phyloP scores from a whole-genome alignment of 2,329 filamentous ascomycete species.

The Fusarium subtropicale region DNA sequence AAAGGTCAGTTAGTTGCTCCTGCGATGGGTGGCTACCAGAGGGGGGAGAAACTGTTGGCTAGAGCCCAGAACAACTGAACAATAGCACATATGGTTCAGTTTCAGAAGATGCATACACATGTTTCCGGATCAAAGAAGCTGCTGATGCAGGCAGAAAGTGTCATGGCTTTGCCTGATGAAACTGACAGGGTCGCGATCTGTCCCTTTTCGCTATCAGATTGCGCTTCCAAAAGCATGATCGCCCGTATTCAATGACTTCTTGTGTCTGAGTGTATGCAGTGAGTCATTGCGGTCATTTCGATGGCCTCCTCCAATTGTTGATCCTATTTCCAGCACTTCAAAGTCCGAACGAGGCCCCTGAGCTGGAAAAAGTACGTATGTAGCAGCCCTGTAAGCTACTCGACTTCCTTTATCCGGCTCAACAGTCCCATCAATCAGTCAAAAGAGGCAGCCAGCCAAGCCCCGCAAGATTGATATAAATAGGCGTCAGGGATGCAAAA shows the following conservation, averaged over 20 bases:
- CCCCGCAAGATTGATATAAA: neutral
- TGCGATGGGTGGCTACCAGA: neutral
- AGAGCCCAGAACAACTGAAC: neutral
- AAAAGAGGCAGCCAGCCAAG: constrained; percentile 1
- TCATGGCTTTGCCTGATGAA: neutral
- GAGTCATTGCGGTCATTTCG: neutral
- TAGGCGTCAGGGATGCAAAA: neutral
- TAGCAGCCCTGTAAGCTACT: constrained; percentile 1
- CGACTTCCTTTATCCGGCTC: constrained; percentile 14
- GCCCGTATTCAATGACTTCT: neutral
- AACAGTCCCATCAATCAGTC: constrained; percentile 8
- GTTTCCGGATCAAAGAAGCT: neutral
- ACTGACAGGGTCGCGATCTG: neutral
- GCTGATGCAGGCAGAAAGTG: neutral
- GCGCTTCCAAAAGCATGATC: neutral
- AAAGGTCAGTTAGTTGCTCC: constrained; percentile 4
- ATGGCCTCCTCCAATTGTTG: constrained; percentile 12
- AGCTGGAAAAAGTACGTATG: constrained; percentile 3
- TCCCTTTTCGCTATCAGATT: neutral
- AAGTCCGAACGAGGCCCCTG: constrained; percentile 9
- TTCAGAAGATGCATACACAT: neutral
- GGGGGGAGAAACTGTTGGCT: neutral
- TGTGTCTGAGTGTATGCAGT: neutral
- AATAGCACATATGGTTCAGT: neutral
- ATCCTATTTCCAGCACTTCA: constrained; percentile 4